Conservation (phyloP, 139 green algal species). For the Gonium pectorale region DNA sequence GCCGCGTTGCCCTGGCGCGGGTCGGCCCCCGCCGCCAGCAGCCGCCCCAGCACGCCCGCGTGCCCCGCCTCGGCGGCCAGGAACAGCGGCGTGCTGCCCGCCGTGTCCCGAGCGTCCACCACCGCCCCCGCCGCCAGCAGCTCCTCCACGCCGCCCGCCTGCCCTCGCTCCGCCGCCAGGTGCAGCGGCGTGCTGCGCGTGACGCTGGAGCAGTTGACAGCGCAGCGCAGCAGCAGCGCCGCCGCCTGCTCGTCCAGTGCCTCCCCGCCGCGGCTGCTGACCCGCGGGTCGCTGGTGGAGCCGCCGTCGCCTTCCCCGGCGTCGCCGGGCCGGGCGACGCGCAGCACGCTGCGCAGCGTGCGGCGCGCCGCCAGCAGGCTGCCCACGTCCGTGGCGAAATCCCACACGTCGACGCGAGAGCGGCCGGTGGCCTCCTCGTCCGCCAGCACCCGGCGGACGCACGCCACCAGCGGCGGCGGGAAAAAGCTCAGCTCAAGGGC, state of each 20-base stretch:
- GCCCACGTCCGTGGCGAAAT: neutral
- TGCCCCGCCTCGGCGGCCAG: conserved; percentile 71
- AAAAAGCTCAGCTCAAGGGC: conserved; percentile 80
- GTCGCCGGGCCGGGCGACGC: neutral
- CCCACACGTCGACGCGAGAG: conserved; percentile 11
- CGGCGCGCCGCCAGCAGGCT: neutral
- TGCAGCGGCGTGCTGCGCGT: conserved; percentile 79
- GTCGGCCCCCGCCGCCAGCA: conserved; percentile 74
- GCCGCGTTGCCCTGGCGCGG: conserved; percentile 60
- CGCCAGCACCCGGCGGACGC: neutral
- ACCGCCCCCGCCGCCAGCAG: conserved; percentile 76
- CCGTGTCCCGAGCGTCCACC: conserved; percentile 66
- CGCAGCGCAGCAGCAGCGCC: conserved; percentile 58
- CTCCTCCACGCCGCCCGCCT: neutral
- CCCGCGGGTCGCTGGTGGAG: neutral
- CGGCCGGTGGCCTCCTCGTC: neutral
- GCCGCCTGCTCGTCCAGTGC: conserved; percentile 28
- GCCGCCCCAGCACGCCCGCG: conserved; percentile 27
- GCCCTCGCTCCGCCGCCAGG: conserved; percentile 65
- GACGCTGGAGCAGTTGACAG: conserved; percentile 76
- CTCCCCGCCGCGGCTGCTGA: conserved; percentile 48
- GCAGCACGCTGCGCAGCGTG: neutral
- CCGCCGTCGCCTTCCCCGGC: neutral
- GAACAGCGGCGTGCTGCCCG: conserved; percentile 80
- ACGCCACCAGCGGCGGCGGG: conserved; percentile 30